Evolutionary conservation across 441 rosid genomes (phyloP).

Genomic region (Breynia disticha): DNA sequence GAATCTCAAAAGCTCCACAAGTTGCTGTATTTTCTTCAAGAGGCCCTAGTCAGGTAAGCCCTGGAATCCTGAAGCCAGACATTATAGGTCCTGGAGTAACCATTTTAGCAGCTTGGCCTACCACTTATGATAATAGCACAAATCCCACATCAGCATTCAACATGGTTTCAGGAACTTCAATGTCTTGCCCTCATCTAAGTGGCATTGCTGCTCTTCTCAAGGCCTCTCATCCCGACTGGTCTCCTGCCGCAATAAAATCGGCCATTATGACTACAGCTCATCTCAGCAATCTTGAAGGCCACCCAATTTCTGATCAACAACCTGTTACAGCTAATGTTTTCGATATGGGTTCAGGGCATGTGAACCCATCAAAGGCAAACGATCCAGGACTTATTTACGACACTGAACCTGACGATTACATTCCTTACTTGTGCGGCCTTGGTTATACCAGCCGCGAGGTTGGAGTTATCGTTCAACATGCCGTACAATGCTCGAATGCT

Average conservation of each 20-base stretch:
- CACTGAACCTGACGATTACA: neutral
- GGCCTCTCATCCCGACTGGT: constrained; percentile 48
- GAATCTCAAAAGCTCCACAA: constrained; percentile 17
- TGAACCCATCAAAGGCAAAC: constrained; percentile 1
- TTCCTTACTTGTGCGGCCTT: constrained; percentile 19
- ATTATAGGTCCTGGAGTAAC: constrained; percentile 18
- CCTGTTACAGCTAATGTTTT: neutral
- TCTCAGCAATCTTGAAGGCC: constrained; percentile 17
- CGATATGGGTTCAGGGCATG: neutral
- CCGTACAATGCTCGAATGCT: constrained; percentile 23
- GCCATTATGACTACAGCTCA: constrained; percentile 65
- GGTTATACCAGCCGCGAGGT: constrained; percentile 28
- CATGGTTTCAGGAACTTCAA: constrained; percentile 73
- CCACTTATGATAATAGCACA: constrained; percentile 9
- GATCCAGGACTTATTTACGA: constrained; percentile 5
- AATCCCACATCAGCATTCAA: constrained; percentile 29
- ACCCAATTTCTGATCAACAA: neutral
- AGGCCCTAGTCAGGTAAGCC: constrained; percentile 23
- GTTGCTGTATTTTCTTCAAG: constrained; percentile 27
- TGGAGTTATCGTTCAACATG: constrained; percentile 17
- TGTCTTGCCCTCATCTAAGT: constrained; percentile 87
- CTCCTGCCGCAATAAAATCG: constrained; percentile 79
- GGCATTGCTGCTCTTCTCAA: constrained; percentile 72
- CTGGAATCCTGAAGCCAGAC: constrained; percentile 21
- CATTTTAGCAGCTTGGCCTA: constrained; percentile 28